These are phyloP conservation scores for Volvox reticuliferus DNA, from an alignment of 139 green algal genomes.

Conservation along the genomic window DNA sequence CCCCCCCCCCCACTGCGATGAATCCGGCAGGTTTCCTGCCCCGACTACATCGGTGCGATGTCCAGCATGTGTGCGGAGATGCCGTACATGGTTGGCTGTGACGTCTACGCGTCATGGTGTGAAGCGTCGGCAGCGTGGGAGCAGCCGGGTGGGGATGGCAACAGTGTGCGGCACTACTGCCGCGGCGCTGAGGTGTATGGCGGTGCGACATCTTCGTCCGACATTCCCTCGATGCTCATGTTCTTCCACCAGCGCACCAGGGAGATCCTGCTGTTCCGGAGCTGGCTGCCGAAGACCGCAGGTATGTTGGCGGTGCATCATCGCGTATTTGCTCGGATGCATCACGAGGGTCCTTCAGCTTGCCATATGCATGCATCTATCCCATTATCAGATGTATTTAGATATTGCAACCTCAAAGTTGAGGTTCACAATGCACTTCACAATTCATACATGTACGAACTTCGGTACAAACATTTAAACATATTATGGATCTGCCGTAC, in stretches of 20 bases:
- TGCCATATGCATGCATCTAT: neutral
- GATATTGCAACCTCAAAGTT: too few relatives aligned
- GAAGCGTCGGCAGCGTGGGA: neutral
- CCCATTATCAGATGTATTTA: too few relatives aligned
- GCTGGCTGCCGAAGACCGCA: slow-evolving; percentile 55
- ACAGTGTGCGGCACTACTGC: slow-evolving; percentile 4
- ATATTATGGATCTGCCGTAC: too few relatives aligned
- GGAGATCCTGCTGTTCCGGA: slow-evolving; percentile 59
- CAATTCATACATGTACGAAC: too few relatives aligned
- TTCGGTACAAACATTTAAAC: too few relatives aligned
- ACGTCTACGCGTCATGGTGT: slow-evolving; percentile 44
- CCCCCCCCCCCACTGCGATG: neutral
- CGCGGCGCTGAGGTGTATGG: neutral
- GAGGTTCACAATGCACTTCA: too few relatives aligned
- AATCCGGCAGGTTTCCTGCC: slow-evolving; percentile 20
- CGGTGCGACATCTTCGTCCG: neutral
- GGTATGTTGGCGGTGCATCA: neutral
- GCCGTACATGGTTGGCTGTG: slow-evolving; percentile 52
- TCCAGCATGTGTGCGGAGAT: slow-evolving; percentile 50
- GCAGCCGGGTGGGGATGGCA: neutral
- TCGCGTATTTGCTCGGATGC: too few relatives aligned
- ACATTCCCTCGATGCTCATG: slow-evolving; percentile 67
- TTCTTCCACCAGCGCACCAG: slow-evolving; percentile 62
- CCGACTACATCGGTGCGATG: slow-evolving; percentile 48
- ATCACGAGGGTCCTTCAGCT: too few relatives aligned